Evolutionary conservation across 2,329 filamentous ascomycete species (phyloP).

Genomic region (Cytospora piceicola): DNA sequence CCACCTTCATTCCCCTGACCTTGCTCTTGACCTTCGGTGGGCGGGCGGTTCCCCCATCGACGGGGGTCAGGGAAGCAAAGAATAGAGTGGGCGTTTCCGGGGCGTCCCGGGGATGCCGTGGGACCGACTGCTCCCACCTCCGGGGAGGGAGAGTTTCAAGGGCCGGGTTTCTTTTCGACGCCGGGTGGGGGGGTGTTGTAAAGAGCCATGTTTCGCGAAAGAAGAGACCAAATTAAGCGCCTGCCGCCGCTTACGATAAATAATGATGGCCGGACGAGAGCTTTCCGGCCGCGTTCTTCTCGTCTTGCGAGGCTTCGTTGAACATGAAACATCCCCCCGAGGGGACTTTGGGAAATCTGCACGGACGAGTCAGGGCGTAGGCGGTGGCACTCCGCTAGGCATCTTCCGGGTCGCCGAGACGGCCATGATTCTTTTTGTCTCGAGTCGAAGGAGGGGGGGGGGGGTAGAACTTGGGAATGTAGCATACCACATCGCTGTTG

Average conservation of each 20-base stretch:
- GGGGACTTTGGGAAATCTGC: conserved; percentile 8
- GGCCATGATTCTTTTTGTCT: neutral
- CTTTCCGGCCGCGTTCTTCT: neutral
- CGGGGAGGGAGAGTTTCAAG: neutral
- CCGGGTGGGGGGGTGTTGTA: neutral
- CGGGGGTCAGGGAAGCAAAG: neutral
- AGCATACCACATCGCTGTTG: neutral
- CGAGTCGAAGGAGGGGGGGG: neutral
- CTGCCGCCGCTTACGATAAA: neutral
- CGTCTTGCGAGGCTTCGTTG: conserved; percentile 6
- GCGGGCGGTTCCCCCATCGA: neutral
- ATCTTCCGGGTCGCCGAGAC: conserved; percentile 17
- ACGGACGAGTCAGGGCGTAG: conserved; percentile 29
- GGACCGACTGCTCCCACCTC: neutral
- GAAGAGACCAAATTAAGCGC: neutral
- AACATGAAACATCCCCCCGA: conserved; percentile 18
- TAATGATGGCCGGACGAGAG: neutral
- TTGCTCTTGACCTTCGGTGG: neutral
- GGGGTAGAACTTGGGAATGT: neutral
- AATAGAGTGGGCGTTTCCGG: neutral
- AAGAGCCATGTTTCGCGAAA: neutral
- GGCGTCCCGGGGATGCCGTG: neutral
- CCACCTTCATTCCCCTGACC: neutral
- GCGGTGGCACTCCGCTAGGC: conserved; percentile 19
- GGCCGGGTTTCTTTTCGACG: neutral